Conservation (phyloP, 2,329 filamentous ascomycete species). For the Colletotrichum nymphaeae region DNA sequence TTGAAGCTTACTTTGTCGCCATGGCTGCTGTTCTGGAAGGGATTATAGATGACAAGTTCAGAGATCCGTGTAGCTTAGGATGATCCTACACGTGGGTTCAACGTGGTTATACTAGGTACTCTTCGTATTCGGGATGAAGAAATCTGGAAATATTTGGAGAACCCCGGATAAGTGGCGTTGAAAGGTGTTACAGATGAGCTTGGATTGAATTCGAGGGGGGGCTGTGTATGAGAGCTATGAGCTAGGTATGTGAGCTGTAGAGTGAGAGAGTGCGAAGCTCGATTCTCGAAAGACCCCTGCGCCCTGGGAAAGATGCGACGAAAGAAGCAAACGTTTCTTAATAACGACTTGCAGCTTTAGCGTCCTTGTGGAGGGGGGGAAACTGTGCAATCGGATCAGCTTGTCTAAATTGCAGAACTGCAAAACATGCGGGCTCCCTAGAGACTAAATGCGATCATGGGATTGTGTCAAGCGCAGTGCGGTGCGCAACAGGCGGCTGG, state of each 20-base stretch:
- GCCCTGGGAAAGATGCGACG: not conserved
- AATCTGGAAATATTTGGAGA: constrained; percentile 3
- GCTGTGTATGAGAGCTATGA: constrained; percentile 2
- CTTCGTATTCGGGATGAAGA: not conserved
- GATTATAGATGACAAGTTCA: not conserved
- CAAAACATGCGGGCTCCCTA: not conserved
- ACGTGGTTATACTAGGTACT: not conserved
- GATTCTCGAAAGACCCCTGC: not conserved
- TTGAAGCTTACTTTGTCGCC: constrained; percentile 17
- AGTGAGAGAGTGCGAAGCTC: not conserved
- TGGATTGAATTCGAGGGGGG: constrained; percentile 16
- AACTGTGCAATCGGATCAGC: not conserved
- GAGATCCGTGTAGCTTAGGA: not conserved
- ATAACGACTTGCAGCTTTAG: not conserved
- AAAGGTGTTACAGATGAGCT: constrained; percentile 27
- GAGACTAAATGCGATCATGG: constrained; percentile 11
- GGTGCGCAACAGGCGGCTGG: not conserved
- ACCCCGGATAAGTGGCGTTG: constrained; percentile 7
- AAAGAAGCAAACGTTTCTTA: not conserved
- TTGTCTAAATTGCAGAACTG: not conserved
- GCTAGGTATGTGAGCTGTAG: not conserved
- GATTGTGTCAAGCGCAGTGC: not conserved
- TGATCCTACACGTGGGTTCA: not conserved
- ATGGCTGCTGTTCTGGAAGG: not conserved
- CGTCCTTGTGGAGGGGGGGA: not conserved